These are phyloP conservation scores for Auricularia sp. DNA, from an alignment of 768 basidiomycete species.

Conservation along the genomic window DNA sequence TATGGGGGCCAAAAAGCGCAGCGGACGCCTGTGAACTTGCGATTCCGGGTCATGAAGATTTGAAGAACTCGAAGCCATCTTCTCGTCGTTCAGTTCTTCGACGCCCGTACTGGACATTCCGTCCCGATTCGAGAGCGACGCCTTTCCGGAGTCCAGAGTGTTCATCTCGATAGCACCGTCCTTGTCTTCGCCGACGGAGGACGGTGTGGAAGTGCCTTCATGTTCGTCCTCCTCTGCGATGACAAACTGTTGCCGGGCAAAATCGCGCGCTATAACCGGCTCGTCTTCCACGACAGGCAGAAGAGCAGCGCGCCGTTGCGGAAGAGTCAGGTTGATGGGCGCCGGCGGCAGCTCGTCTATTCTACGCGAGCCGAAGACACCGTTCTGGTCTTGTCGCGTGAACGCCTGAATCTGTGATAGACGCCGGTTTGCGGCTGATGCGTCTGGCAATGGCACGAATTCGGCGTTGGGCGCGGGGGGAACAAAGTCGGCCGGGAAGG, in stretches of 20 bases:
- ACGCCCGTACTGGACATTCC: not conserved
- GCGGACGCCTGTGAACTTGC: not conserved
- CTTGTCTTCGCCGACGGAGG: not conserved
- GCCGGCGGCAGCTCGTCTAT: not conserved
- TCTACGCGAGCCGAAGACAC: not conserved
- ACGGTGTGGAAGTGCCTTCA: not conserved
- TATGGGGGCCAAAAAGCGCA: not conserved
- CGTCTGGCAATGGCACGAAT: not conserved
- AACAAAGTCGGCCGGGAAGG: not conserved
- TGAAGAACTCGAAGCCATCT: no score
- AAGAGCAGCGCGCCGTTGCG: not conserved
- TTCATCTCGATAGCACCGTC: not conserved
- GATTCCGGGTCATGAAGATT: no score
- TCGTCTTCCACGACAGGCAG: not conserved
- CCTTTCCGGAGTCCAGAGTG: not conserved
- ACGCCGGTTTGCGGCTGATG: not conserved
- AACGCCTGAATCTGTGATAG: not conserved
- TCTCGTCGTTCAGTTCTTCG: not conserved
- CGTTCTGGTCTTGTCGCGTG: not conserved
- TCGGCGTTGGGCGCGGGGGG: not conserved
- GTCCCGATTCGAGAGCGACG: not conserved
- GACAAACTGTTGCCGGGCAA: not conserved
- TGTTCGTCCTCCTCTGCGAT: not conserved
- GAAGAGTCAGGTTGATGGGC: not conserved
- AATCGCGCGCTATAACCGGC: not conserved